Conservation (phyloP, 176 grass and related monocot genomes). For the Aegilops bicornis region DNA sequence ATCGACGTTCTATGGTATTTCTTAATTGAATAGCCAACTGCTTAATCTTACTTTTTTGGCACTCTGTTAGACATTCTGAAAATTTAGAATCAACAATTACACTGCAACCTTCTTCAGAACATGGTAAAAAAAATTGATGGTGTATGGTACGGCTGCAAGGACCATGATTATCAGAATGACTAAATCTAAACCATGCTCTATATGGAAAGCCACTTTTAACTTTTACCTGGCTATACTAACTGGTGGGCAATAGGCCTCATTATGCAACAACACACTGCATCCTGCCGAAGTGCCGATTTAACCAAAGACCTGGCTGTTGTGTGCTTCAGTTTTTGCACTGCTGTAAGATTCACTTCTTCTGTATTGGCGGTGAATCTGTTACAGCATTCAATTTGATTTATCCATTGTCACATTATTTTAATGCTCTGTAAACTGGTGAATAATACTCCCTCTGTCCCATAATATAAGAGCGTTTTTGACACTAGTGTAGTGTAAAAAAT, state of each 20-base stretch:
- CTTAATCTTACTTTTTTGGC: background rate
- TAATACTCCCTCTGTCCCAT: too few relatives aligned
- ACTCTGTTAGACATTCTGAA: conserved; percentile 10
- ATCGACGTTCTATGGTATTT: too few relatives aligned
- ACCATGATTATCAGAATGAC: background rate
- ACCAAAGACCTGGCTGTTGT: background rate
- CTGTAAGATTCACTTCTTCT: conserved; percentile 5
- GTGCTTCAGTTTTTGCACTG: background rate
- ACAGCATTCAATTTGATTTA: background rate
- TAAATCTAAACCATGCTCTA: background rate
- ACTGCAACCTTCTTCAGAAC: conserved; percentile 9
- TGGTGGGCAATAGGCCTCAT: background rate
- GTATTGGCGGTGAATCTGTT: background rate
- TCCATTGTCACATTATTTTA: background rate
- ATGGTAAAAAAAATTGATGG: background rate
- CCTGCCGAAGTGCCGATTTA: conserved; percentile 2
- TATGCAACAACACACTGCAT: conserved; percentile 3
- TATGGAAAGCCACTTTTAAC: background rate
- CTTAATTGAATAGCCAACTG: background rate
- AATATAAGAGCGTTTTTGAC: too few relatives aligned
- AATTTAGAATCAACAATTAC: conserved; percentile 15
- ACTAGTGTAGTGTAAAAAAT: too few relatives aligned
- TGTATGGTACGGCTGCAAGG: background rate
- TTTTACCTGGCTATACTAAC: background rate
- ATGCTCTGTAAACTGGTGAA: background rate